Evolutionary conservation across 352 stramenopile species (phyloP).

Genomic region (Phytophthora hybrid): DNA sequence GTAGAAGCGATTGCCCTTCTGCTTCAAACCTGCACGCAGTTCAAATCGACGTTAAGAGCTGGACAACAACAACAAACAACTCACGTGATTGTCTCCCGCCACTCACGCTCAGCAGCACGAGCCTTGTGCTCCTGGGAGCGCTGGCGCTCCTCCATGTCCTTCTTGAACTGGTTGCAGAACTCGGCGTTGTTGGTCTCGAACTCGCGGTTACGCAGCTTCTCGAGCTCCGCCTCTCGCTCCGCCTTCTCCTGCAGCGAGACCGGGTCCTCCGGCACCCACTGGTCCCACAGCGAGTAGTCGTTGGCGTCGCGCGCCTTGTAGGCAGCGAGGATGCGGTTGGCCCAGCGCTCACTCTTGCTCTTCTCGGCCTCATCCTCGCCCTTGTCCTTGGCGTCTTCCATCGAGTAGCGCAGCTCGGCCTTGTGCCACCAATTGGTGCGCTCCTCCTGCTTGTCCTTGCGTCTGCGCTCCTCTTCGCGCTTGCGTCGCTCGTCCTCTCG

Average conservation of each 20-base stretch:
- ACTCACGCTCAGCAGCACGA: slow-evolving; percentile 57
- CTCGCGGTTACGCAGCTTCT: slow-evolving; percentile 72
- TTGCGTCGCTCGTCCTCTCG: slow-evolving; percentile 51
- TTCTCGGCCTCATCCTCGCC: slow-evolving; percentile 17
- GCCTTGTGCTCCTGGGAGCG: slow-evolving; percentile 62
- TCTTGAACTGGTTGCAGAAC: slow-evolving; percentile 83
- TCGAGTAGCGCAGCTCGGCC: slow-evolving; percentile 63
- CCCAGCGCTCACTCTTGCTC: slow-evolving; percentile 43
- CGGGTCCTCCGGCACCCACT: slow-evolving; percentile 80
- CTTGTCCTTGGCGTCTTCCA: slow-evolving; percentile 30
- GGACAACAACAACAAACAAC: not conserved
- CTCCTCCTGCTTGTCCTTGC: slow-evolving; percentile 64
- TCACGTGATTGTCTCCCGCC: not conserved
- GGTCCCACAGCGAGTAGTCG: slow-evolving; percentile 83
- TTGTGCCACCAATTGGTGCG: slow-evolving; percentile 73
- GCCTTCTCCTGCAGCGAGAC: slow-evolving; percentile 71
- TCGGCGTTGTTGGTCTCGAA: slow-evolving; percentile 84
- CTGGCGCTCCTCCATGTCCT: slow-evolving; percentile 74
- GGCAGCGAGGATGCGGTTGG: slow-evolving; percentile 67
- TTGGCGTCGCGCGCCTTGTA: slow-evolving; percentile 84
- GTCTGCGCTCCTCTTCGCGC: slow-evolving; percentile 52
- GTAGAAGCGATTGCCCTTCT: slow-evolving; percentile 68
- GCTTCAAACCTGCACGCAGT: slow-evolving; percentile 57
- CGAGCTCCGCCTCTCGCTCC: slow-evolving; percentile 56
- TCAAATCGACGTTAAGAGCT: not conserved